A percentile compares a stretch with the other conserved stretches of the same genome.
Evolutionary conservation across 257 asterid species (phyloP).

Genomic region (Nicotiana paniculata): DNA sequence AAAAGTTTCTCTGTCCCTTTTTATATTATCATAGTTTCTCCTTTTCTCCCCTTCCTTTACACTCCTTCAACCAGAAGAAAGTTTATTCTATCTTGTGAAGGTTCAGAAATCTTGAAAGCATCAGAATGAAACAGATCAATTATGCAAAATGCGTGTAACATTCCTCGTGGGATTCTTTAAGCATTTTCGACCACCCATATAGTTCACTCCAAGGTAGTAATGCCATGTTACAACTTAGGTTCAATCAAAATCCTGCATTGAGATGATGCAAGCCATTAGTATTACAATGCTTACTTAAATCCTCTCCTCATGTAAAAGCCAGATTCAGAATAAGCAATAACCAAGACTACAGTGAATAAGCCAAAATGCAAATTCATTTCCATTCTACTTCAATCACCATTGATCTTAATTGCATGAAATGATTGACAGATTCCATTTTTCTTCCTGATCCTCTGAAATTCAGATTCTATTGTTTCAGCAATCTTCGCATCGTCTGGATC

Average conservation of each 20-base stretch:
- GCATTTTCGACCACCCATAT: constrained; percentile 4
- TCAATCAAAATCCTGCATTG: constrained; percentile 27
- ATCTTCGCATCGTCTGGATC: constrained; percentile 48
- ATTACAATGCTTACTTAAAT: constrained; percentile 7
- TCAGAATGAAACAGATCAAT: neutral
- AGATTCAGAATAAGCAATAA: neutral
- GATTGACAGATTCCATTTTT: constrained; percentile 51
- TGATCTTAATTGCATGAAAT: constrained; percentile 40
- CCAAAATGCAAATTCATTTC: neutral
- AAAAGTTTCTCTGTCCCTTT: neutral
- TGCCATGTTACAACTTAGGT: constrained; percentile 3
- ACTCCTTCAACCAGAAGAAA: neutral
- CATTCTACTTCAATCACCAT: constrained; percentile 22
- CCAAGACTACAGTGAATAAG: neutral
- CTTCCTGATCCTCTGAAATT: constrained; percentile 52
- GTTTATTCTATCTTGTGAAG: neutral
- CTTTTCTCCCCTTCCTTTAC: neutral
- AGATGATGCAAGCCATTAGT: constrained; percentile 28
- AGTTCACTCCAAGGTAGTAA: neutral
- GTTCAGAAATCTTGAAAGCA: neutral
- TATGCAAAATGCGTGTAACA: neutral
- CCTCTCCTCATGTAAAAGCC: neutral
- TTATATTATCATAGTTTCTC: neutral
- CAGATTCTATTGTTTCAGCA: constrained; percentile 57
- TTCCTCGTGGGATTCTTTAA: neutral